Evolutionary conservation across 2,329 filamentous ascomycete genomes (phyloP).

Genomic region (Penicillium expansum): DNA sequence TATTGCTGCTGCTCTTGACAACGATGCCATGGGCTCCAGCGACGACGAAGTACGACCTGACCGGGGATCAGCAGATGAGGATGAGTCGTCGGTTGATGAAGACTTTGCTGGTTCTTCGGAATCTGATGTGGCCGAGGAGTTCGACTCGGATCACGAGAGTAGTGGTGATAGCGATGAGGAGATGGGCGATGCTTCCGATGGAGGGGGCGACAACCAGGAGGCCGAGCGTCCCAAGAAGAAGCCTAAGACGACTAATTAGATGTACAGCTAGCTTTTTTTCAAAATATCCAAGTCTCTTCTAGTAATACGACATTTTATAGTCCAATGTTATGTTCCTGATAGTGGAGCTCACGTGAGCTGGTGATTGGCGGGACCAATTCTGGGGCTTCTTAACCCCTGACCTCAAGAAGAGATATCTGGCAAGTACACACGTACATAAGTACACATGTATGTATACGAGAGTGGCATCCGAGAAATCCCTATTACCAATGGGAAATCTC

Average conservation of each 20-base stretch:
- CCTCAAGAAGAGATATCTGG: constrained; percentile 13
- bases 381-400: constrained; percentile 20
- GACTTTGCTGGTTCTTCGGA: constrained; percentile 93
- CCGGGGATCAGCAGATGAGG: constrained; percentile 90
- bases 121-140: constrained; percentile 95
- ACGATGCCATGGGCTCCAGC: constrained; percentile 78
- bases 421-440: neutral
- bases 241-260: constrained; percentile 49
- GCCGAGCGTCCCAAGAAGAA: constrained; percentile 64
- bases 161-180: constrained; percentile 66
- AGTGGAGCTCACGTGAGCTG: constrained; percentile 22
- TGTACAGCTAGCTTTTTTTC: constrained; percentile 16
- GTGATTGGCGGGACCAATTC: constrained; percentile 1
- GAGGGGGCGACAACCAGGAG: constrained; percentile 39
- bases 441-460: neutral
- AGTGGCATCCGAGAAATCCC: neutral
- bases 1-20: constrained; percentile 76
- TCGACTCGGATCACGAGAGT: constrained; percentile 86
- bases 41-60: constrained; percentile 73
- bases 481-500: neutral
- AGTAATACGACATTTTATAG: neutral
- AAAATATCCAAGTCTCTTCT: constrained; percentile 5
- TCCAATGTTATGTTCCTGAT: constrained; percentile 6
- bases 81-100: constrained; percentile 91
- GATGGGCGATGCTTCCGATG: constrained; percentile 51